Conservation (phyloP, 1,284 basidiomycete species). For the Apiotrichum porosum region DNA sequence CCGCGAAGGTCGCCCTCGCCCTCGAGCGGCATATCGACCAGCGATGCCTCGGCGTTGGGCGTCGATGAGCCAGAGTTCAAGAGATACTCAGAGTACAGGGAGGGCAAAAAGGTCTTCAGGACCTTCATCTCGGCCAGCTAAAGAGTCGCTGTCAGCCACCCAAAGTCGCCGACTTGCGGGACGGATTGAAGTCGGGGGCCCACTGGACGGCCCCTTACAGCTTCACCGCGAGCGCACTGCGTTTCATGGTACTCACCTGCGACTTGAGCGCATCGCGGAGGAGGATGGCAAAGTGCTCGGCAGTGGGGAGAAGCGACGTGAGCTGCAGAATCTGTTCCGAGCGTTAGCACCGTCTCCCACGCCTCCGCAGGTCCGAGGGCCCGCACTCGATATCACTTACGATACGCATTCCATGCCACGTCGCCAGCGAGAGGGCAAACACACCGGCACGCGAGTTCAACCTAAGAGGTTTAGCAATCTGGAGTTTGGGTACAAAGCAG, state of each 20-base stretch:
- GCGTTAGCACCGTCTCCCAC: conserved; percentile 9
- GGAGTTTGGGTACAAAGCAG: not conserved
- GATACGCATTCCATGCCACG: conserved; percentile 94
- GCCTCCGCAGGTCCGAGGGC: not conserved
- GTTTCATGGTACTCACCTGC: conserved; percentile 59
- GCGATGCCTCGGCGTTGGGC: conserved; percentile 1
- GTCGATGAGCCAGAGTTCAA: conserved; percentile 43
- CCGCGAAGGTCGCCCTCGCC: conserved; percentile 56
- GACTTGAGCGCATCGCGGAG: conserved; percentile 85
- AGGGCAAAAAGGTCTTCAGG: conserved; percentile 84
- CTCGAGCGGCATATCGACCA: conserved; percentile 39
- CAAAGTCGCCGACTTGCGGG: too few relatives aligned
- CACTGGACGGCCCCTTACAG: too few relatives aligned
- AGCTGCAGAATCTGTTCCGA: conserved; percentile 91
- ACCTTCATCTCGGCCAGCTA: conserved; percentile 87
- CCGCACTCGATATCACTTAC: conserved; percentile 54
- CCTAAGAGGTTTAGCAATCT: conserved; percentile 16
- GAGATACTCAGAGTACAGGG: conserved; percentile 91
- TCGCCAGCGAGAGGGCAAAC: conserved; percentile 87
- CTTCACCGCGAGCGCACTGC: too few relatives aligned
- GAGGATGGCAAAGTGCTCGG: conserved; percentile 86
- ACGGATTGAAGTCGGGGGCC: too few relatives aligned
- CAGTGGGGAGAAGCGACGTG: conserved; percentile 90
- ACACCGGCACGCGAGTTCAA: conserved; percentile 86
- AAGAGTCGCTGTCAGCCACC: not conserved